Base-by-base conservation (phyloP, 1,284 basidiomycete genomes). In the Agroathelia rolfsii region DNA sequence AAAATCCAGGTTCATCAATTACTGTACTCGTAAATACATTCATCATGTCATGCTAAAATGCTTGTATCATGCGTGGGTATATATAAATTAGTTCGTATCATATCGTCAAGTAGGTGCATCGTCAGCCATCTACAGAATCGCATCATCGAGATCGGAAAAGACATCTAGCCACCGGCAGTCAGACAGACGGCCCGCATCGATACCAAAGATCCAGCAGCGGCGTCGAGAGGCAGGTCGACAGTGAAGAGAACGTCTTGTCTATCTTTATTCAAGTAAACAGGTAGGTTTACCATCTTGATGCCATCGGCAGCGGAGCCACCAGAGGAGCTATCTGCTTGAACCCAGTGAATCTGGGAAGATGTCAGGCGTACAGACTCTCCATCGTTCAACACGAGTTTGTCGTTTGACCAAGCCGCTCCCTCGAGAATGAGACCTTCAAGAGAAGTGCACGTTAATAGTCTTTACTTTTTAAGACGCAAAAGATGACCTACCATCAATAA, bases 191-290 rank as follows among this genome's bases (percentile, higher is more conserved):
- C 85, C 29, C 84, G 67, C 56, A 80, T 85, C 16, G 83, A 74
- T 9, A 84, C 80, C 42, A 86, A 53, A 20, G 76, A 61, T 12
- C 72, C 67, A 1, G 75, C 73, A 28, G 62, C 68, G 40, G 55
- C 63, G 42, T 83, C 78, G 45, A 88, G 85, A 9, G 83, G 78
- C 38, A 92, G 55, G 45, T 84, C 71, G 23, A 88, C 74, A 1
- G 83, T 86, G 61, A 95, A 95, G 45, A 96, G 60, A 26, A 93
- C 82, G 49, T 89, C 84, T 49, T 76, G 84, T 24, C 92, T 74
- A 54, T 95, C 92, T 40, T 72, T 69, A 57, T 96, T 94, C 51
- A 95, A 70, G 55, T 95, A 96, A 22, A 96, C 84, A 0, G 92
- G 90, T 14, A 96, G 58, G 45, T 82, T 86, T 50, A 89, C 83